Conservation (phyloP, 768 basidiomycete genomes). For the Gymnopilus dilepis region DNA sequence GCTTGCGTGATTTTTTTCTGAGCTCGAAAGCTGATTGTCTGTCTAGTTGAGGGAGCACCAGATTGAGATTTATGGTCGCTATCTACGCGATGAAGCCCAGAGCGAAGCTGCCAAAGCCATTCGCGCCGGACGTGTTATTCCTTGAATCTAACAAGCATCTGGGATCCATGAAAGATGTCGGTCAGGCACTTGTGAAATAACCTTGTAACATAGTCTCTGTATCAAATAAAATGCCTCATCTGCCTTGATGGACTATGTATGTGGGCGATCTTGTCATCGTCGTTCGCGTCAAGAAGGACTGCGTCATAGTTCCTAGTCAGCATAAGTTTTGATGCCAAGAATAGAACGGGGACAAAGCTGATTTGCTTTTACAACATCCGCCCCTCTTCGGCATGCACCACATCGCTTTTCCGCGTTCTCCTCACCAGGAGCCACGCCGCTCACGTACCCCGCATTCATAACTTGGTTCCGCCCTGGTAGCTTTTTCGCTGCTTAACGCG, state of each 20-base stretch:
- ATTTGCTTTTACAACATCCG: neutral
- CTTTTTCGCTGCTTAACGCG: neutral
- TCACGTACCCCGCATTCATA: neutral
- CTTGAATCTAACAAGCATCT: constrained; percentile 25
- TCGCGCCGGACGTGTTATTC: constrained; percentile 48
- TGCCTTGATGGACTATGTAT: no score
- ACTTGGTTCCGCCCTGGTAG: neutral
- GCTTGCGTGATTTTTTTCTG: neutral
- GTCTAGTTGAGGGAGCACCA: constrained; percentile 41
- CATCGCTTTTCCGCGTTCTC: neutral
- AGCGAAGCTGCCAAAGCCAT: constrained; percentile 59
- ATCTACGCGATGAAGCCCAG: constrained; percentile 60
- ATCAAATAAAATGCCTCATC: no score
- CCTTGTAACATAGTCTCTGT: no score
- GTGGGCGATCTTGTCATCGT: no score
- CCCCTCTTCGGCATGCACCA: constrained; percentile 3
- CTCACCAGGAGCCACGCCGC: neutral
- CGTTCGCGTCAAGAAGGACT: no score
- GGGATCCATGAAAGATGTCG: neutral
- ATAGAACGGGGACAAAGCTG: neutral
- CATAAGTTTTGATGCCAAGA: neutral
- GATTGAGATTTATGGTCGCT: constrained; percentile 55
- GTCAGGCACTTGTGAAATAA: no score
- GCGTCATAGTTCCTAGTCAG: no score
- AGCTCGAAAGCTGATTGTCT: neutral